Base-by-base conservation (phyloP, 2,329 filamentous ascomycete genomes). In the Xylariomycetidae sp. region DNA sequence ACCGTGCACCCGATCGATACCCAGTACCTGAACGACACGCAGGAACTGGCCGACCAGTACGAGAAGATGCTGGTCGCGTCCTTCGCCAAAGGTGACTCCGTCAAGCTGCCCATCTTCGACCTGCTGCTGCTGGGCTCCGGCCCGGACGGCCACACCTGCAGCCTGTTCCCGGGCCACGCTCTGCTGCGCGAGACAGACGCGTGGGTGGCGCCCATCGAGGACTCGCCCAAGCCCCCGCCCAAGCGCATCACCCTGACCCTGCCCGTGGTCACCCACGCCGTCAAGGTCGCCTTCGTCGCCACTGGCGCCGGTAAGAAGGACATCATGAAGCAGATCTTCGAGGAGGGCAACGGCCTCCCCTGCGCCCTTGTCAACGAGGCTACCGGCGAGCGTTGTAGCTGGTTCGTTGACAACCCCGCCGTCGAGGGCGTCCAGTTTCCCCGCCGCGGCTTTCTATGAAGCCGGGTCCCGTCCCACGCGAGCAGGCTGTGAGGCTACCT, bases 101-200 rank as follows among this genome's bases (percentile, higher is more conserved):
- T 98, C 58, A 89, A 87, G 62, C 71, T 95, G 28, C 92, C 92
- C 48, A 84, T 95, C 54, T 98, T 96, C 60, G 92, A 98, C 59
- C 76, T 98, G 33, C 72, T 98, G 35, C 76, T 98, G 25, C 79
- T 98, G 25, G 92, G 92, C 51, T 94, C 86, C 58, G 92, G 92
- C 0, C 90, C 92, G 10, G 92, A 96, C 60, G 92, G 92, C 32
- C 92, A 98, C 67, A 96, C 92, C 20, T 96, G 92, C 79, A 92
- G 84, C 50, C 70, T 98, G 32, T 98, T 98, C 70, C 92, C 92
- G 5, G 83, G 82, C 35, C 90, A 95, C 57, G 76, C 82, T 38
- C 74, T 96, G 34, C 74, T 96, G 47, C 79, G 88, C 44, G 90
- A 96, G 67, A 76, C 76, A 22, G 82, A 80, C 52, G 87, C 90